Conservation (phyloP, 805 yeast genomes). For the Metschnikowia cubensis region DNA sequence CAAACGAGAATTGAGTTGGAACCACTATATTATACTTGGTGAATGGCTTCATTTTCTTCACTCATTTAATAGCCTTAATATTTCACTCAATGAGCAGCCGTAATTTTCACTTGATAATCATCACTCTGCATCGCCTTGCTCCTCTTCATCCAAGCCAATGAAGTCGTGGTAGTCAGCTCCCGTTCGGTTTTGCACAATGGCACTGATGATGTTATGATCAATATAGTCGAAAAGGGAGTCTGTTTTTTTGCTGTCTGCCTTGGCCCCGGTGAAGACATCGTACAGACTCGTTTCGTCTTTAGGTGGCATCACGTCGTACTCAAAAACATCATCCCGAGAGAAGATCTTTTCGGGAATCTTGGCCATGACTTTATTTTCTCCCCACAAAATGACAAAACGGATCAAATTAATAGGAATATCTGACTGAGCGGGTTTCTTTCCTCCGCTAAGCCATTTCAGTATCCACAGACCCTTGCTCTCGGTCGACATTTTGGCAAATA, state of each 20-base stretch:
- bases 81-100: neutral
- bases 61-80: no score
- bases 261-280: constrained; percentile 31
- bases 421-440: neutral
- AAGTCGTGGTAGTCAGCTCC: constrained; percentile 20
- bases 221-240: constrained; percentile 40
- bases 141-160: constrained; percentile 3
- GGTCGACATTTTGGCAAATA: constrained; percentile 12
- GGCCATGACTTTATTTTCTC: constrained; percentile 69
- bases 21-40: neutral
- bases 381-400: constrained; percentile 66
- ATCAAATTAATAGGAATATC: constrained; percentile 59
- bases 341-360: constrained; percentile 60
- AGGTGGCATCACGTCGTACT: constrained; percentile 74
- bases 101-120: neutral
- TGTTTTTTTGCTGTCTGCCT: constrained; percentile 15
- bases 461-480: constrained; percentile 9
- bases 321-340: constrained; percentile 58
- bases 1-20: no score
- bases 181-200: constrained; percentile 36
- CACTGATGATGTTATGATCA: constrained; percentile 44
- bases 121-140: neutral
- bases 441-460: constrained; percentile 10
- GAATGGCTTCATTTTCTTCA: no score
- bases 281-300: constrained; percentile 31